phyloP scores from a whole-genome alignment of 441 rosid genomes.

The Brassica balearica region DNA sequence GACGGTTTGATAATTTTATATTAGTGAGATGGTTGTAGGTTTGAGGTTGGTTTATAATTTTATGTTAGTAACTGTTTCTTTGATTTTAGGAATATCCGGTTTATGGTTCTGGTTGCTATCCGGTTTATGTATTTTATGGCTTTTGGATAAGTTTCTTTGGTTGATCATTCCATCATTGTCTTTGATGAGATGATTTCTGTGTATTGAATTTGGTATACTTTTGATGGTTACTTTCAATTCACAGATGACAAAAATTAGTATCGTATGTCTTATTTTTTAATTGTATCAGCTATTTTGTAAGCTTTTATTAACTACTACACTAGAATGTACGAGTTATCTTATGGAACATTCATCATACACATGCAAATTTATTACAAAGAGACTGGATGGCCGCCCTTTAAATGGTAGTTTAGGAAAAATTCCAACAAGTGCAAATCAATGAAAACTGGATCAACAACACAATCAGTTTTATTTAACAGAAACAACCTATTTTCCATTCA shows the following conservation, averaged over 20 bases:
- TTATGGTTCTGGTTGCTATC: neutral
- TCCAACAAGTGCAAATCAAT: neutral
- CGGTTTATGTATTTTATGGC: neutral
- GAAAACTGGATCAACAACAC: neutral
- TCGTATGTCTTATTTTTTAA: neutral
- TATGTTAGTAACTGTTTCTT: neutral
- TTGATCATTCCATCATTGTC: neutral
- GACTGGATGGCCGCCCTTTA: neutral
- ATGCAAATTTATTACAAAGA: neutral
- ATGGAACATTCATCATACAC: neutral
- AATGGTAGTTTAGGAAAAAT: neutral
- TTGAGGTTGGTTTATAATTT: neutral
- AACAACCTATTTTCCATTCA: neutral
- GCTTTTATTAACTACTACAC: neutral
- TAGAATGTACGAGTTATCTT: neutral
- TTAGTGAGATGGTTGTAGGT: neutral
- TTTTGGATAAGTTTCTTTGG: neutral
- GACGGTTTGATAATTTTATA: neutral
- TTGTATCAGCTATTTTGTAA: constrained; percentile 1
- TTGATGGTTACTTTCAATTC: neutral
- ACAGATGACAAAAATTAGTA: neutral
- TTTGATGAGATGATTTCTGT: neutral
- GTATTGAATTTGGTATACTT: neutral
- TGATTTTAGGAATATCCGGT: neutral
- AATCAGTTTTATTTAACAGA: neutral